Conservation (phyloP, 148 eudicot species). For the Fagopyrum homotropicum region DNA sequence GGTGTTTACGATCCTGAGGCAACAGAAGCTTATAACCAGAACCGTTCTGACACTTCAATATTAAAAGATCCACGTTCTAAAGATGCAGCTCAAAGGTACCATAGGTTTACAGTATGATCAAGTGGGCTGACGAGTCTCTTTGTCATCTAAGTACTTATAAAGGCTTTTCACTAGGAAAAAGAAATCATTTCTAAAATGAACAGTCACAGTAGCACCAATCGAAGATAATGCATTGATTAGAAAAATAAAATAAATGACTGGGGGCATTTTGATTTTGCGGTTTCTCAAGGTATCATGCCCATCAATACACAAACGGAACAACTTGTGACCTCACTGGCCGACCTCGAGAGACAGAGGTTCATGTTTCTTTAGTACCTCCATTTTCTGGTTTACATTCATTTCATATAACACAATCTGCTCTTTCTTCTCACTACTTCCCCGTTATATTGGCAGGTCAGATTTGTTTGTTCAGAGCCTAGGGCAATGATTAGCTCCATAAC, state of each 20-base stretch:
- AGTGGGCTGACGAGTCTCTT: neutral
- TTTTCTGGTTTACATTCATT: slow-evolving; percentile 9
- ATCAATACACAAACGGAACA: slow-evolving; percentile 79
- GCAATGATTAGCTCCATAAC: slow-evolving; percentile 83
- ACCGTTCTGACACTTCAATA: slow-evolving; percentile 62
- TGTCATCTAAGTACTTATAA: neutral
- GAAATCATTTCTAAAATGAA: neutral
- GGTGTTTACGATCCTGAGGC: slow-evolving; percentile 82
- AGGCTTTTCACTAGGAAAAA: neutral
- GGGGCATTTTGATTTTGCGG: slow-evolving; percentile 8
- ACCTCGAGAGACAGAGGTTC: slow-evolving; percentile 90
- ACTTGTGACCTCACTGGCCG: slow-evolving; percentile 74
- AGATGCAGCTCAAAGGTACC: slow-evolving; percentile 88
- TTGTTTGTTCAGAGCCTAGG: slow-evolving; percentile 88
- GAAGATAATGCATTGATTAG: neutral
- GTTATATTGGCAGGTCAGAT: slow-evolving; percentile 56
- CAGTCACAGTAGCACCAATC: neutral
- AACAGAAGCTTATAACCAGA: slow-evolving; percentile 68
- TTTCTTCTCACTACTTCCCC: neutral
- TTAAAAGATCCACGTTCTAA: slow-evolving; percentile 89
- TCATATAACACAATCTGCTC: neutral
- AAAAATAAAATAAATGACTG: neutral
- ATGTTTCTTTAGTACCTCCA: neutral
- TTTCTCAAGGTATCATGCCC: slow-evolving; percentile 81
- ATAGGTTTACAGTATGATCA: neutral